Evolutionary conservation across 2,329 filamentous ascomycete species (phyloP).

Genomic region (Xylaria sp.): DNA sequence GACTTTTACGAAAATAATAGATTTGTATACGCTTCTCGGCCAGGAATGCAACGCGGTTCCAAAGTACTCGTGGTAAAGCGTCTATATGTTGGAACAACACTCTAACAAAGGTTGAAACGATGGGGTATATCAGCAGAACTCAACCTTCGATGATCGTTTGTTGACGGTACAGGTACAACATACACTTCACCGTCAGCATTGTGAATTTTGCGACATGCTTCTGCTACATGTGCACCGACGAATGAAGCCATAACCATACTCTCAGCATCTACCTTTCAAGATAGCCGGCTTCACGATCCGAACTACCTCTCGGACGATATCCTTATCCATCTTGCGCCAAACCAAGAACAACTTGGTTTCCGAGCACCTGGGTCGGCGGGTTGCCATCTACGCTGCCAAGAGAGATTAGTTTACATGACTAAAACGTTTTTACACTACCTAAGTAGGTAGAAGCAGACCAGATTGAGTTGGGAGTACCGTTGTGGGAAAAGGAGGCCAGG

Average conservation of each 20-base stretch:
- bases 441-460: not conserved
- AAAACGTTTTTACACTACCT: not conserved
- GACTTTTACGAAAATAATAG: slow-evolving; percentile 32
- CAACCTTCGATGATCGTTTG: not conserved
- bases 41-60: not conserved
- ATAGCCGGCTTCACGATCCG: too few relatives aligned
- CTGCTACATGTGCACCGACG: not conserved
- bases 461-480: not conserved
- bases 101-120: too few relatives aligned
- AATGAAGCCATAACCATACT: not conserved
- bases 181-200: not conserved
- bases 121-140: not conserved
- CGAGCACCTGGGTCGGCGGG: slow-evolving; percentile 11
- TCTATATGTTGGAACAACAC: too few relatives aligned
- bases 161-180: not conserved
- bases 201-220: not conserved
- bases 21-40: slow-evolving; percentile 7
- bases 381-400: slow-evolving; percentile 19
- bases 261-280: not conserved
- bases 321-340: not conserved
- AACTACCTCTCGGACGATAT: not conserved
- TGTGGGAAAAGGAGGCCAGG: slow-evolving; percentile 3
- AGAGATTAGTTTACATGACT: not conserved
- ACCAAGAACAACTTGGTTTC: slow-evolving; percentile 8
- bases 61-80: not conserved